phyloP scores from a whole-genome alignment of 352 stramenopile genomes.

The Pelagophyceae sp. region DNA sequence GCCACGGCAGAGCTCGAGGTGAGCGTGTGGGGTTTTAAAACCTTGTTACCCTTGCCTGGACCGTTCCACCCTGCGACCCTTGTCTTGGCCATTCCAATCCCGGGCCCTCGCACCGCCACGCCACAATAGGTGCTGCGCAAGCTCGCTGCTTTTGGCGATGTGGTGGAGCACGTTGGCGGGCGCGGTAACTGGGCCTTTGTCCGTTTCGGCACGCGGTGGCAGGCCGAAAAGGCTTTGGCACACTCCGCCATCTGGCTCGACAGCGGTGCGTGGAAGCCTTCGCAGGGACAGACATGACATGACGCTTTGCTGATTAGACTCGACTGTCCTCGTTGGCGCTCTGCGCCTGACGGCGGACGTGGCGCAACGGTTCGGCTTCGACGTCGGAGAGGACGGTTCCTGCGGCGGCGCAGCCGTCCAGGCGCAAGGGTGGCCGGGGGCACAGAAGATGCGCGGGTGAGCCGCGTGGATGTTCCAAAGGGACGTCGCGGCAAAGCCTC shows the following conservation, averaged over 20 bases:
- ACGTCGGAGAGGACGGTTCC: background rate
- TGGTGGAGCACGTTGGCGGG: background rate
- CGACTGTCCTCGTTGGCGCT: background rate
- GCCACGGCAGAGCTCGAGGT: background rate
- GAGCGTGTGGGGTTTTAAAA: too few species aligned
- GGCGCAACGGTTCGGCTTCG: background rate
- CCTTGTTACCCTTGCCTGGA: too few species aligned
- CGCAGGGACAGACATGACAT: too few species aligned
- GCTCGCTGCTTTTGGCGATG: background rate
- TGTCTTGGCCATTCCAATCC: too few species aligned
- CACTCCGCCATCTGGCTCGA: background rate
- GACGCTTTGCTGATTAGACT: too few species aligned
- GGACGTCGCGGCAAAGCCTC: too few species aligned
- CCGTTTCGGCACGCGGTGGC: background rate
- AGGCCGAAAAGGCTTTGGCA: constrained; percentile 1
- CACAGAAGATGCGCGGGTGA: too few species aligned
- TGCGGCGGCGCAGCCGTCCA: background rate
- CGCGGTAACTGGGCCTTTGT: background rate
- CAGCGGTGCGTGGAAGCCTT: background rate
- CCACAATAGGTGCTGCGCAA: background rate
- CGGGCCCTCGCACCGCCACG: too few species aligned
- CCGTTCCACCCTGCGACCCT: too few species aligned
- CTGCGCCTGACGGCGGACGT: background rate
- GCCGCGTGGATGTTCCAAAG: too few species aligned
- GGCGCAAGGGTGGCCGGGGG: background rate